Percentiles rank a stretch among this genome's conserved stretches.
phyloP scores from a whole-genome alignment of 2,329 filamentous ascomycete genomes.

The Verticillium albo-atrum region DNA sequence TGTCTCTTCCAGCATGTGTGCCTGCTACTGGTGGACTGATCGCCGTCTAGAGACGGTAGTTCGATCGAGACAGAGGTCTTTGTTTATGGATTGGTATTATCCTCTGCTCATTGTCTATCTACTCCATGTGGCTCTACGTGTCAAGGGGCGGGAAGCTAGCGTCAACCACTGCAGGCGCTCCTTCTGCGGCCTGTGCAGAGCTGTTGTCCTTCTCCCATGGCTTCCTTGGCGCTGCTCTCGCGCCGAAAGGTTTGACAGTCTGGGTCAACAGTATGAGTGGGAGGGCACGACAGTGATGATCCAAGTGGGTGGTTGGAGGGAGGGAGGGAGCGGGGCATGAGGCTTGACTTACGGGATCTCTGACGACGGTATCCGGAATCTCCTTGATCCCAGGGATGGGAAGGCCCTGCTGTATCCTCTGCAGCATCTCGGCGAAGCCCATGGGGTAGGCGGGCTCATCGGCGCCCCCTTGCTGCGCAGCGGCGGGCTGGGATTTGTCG shows the following conservation, averaged over 20 bases:
- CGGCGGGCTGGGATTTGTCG: constrained; percentile 23
- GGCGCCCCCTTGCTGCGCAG: constrained; percentile 13
- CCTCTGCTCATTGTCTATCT: background rate
- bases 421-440: constrained; percentile 80
- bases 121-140: background rate
- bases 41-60: no score
- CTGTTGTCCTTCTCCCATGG: constrained; percentile 71
- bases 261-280: constrained; percentile 12
- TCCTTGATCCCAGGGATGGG: constrained; percentile 84
- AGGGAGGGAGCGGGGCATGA: background rate
- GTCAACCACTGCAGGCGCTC: constrained; percentile 15
- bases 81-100: background rate
- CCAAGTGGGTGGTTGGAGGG: background rate
- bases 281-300: background rate
- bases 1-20: no score
- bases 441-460: constrained; percentile 69
- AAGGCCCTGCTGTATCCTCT: constrained; percentile 76
- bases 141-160: constrained; percentile 26
- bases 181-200: background rate
- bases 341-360: constrained; percentile 55
- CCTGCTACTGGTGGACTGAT: no score
- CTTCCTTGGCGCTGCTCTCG: constrained; percentile 45
- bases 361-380: constrained; percentile 75
- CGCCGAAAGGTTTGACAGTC: constrained; percentile 44
- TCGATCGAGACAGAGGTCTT: background rate